Base-by-base conservation (phyloP, 257 asterid species). In the Phtheirospermum japonicum region DNA sequence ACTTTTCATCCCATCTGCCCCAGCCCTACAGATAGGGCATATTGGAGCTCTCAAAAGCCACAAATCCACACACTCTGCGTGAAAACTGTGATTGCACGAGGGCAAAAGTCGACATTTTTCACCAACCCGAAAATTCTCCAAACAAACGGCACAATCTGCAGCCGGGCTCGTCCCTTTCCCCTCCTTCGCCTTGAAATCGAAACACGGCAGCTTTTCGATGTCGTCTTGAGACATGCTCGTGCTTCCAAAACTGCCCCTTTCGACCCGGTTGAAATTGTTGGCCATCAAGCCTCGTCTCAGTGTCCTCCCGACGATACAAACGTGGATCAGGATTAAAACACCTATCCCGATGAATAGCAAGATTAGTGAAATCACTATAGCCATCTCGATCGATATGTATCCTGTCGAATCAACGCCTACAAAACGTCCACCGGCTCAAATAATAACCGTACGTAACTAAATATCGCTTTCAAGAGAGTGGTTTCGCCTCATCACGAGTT, bases 31-130 rank as follows among this genome's bases (percentile, higher is more conserved):
- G 20, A 88, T 77, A 1, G 94, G 96, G 67, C 94, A 85, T 45
- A 70, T 4, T 39, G 89, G 71, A 6, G 76, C 60, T 48, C 77
- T 79, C 66, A 85, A 9, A 39, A 88, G 94, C 94, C 96, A 88
- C 42, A 75, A 58, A 70, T 85, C 96, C 59, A 85, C 85, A 53
- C 96, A 85, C 19, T 77, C 83, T 0, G 83, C 91, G 30, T 88
- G 96, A 39, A 85, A 88, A 57, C 78, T 75, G 67, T 88, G 96
- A n/a, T 74, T 65, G 58, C 96, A 88, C 4, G 54, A 68, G 23
- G 94, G 94, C 83, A 85, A 64, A 54, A 83, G 71, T 60, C 96
- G 75, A 75, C 96, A 88, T 33, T 80, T 85, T 18, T 88, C 89
- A 2, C 94, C 94, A 0, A 9, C 75, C 58, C 53, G 48, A 54